These are phyloP conservation scores for Trypanosoma rangeli DNA, from an alignment of 208 protist genomes.

Conservation along the genomic window DNA sequence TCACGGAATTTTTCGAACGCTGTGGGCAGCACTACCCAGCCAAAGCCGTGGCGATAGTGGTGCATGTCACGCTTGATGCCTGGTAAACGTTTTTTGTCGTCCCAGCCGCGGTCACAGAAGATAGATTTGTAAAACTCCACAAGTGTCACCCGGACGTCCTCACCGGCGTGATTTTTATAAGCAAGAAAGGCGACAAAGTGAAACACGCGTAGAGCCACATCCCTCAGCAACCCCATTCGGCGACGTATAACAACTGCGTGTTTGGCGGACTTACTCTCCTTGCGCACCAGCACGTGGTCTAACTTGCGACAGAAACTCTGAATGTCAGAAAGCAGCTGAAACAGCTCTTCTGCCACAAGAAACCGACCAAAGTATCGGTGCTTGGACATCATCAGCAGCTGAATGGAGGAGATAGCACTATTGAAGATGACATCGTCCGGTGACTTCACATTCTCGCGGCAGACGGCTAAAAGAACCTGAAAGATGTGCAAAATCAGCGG, in stretches of 20 bases:
- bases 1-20: constrained; percentile 79
- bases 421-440: constrained; percentile 82
- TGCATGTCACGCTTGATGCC: constrained; percentile 82
- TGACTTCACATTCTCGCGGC: constrained; percentile 78
- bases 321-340: constrained; percentile 85
- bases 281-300: constrained; percentile 44
- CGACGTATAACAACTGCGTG: constrained; percentile 49
- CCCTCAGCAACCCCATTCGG: constrained; percentile 68
- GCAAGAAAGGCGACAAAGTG: constrained; percentile 84
- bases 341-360: constrained; percentile 56
- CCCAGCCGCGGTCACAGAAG: constrained; percentile 89
- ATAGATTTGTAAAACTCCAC: constrained; percentile 89
- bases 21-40: constrained; percentile 74
- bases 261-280: constrained; percentile 45
- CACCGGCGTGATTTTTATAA: constrained; percentile 85
- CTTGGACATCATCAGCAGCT: constrained; percentile 76
- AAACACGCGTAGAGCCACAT: constrained; percentile 64
- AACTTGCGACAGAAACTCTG: constrained; percentile 87
- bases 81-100: constrained; percentile 68
- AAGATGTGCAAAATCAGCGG: constrained; percentile 76
- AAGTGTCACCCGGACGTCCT: constrained; percentile 80
- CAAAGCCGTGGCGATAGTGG: constrained; percentile 87
- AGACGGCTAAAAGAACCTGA: constrained; percentile 85
- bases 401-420: constrained; percentile 52
- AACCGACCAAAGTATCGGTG: constrained; percentile 88